Evolutionary conservation across 306 rosid genomes (phyloP), one percentile per base, ranked within the genome.

Genomic region (Prunus kanzakura): DNA sequence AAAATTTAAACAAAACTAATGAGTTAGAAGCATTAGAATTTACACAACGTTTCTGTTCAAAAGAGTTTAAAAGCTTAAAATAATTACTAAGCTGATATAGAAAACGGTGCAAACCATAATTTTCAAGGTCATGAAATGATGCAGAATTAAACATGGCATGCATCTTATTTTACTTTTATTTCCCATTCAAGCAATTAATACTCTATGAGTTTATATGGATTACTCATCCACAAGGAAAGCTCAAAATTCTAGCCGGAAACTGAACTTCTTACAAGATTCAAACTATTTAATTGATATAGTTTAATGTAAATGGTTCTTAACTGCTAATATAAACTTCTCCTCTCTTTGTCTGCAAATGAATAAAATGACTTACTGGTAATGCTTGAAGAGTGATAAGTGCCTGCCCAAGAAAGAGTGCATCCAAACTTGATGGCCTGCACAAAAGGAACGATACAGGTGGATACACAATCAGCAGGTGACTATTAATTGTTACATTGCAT

Each of bases 381-480:
- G 92, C 96, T 64, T 91, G 89, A 86, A 93, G 91, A 81, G 72
- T 79, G 72, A 91, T 78, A 20, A 93, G 87, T 74, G 87, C 89
- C 81, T 93, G 99, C 0, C 97, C 96, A 64, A 91, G 85, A 86
- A 93, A 90, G 72, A 91, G 77, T 22, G 99, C 98, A 84, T 96
- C 99, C 82, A 96, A 78, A 75, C 99, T 96, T 58, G 99, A 91
- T 57, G 98, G 93, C 83, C 99, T 96, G 83, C 84, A 74, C 25
- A 80, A 76, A 57, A 80, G 23, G n/a, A 78, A 78, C 50, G 84
- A 54, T 69, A 51, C 73, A 71, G 30, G 69, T 49, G 45, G 27
- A 58, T 60, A 16, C 50, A 57, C 20, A 14, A 80, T 47, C 67
- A 46, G 47, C 69, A 73, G 41, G 30, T 66, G 61, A 63, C 68